Conservation (phyloP, 306 rosid genomes). For the Prunus mira region DNA sequence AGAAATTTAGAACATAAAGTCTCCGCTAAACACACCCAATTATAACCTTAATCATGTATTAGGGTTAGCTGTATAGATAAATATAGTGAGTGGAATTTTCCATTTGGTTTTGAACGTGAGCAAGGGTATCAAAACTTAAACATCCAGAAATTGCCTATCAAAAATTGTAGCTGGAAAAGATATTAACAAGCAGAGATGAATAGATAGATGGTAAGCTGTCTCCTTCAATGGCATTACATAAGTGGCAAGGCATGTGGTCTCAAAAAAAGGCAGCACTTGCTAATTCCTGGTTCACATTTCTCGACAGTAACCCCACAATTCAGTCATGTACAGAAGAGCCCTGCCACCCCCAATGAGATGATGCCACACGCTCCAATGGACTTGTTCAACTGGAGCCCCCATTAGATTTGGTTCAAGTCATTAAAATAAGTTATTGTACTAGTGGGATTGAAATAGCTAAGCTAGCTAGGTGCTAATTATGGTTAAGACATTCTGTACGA, state of each 20-base stretch:
- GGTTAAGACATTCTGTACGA: too few relatives aligned
- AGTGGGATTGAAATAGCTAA: not conserved
- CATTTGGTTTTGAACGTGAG: not conserved
- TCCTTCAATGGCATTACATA: slow-evolving; percentile 39
- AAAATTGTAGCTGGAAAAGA: not conserved
- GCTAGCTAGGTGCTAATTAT: too few relatives aligned
- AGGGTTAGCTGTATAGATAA: not conserved
- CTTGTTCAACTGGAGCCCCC: slow-evolving; percentile 1
- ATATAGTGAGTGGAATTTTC: not conserved
- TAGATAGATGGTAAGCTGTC: slow-evolving; percentile 44
- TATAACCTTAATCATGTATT: not conserved
- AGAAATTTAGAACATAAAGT: not conserved
- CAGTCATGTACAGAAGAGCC: slow-evolving; percentile 37
- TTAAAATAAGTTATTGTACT: not conserved
- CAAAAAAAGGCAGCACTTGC: slow-evolving; percentile 47
- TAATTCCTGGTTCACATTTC: slow-evolving; percentile 49
- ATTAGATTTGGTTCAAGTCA: not conserved
- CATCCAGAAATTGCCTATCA: not conserved
- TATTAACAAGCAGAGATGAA: not conserved
- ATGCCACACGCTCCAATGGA: not conserved
- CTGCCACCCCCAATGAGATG: not conserved
- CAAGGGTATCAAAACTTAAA: not conserved
- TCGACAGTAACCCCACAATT: slow-evolving; percentile 36
- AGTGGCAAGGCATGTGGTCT: slow-evolving; percentile 69
- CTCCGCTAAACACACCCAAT: not conserved